Conservation (phyloP, 352 stramenopile genomes). For the Globisporangium alternatum region DNA sequence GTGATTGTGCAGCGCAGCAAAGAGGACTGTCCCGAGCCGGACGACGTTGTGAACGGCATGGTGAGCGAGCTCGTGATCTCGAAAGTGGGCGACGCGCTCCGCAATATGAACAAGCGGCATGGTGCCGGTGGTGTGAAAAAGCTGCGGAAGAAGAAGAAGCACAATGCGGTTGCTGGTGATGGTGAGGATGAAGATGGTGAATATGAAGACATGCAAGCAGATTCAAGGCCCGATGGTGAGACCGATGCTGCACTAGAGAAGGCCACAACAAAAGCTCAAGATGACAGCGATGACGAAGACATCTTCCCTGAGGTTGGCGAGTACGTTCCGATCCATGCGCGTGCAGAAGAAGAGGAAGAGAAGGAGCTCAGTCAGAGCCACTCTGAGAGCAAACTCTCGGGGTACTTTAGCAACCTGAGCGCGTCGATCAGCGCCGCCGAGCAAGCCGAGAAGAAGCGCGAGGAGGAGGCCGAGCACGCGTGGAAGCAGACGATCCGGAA, state of each 20-base stretch:
- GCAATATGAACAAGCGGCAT: conserved; percentile 14
- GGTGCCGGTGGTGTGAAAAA: conserved; percentile 27
- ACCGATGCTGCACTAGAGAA: not conserved
- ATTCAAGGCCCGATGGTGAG: not conserved
- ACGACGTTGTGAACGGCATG: conserved; percentile 55
- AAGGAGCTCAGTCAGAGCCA: not conserved
- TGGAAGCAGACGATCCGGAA: conserved; percentile 66
- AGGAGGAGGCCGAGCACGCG: conserved; percentile 38
- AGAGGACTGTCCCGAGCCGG: conserved; percentile 59
- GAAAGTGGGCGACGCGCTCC: conserved; percentile 34
- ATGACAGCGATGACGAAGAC: conserved; percentile 56
- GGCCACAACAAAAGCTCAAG: not conserved
- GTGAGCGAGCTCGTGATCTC: conserved; percentile 49
- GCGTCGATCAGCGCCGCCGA: conserved; percentile 62
- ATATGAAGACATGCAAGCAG: conserved; percentile 3
- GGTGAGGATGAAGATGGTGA: conserved; percentile 2
- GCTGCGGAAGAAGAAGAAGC: conserved; percentile 36
- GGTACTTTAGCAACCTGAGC: conserved; percentile 73
- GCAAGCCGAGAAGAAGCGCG: conserved; percentile 33
- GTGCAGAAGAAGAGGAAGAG: conserved; percentile 21
- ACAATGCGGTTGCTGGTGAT: not conserved
- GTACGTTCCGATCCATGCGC: conserved; percentile 65
- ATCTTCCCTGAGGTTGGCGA: conserved; percentile 75
- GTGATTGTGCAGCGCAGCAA: conserved; percentile 68
- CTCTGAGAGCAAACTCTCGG: conserved; percentile 4